Base-by-base conservation (phyloP, 495 filamentous ascomycete genomes). In the Penicillium odoratum region DNA sequence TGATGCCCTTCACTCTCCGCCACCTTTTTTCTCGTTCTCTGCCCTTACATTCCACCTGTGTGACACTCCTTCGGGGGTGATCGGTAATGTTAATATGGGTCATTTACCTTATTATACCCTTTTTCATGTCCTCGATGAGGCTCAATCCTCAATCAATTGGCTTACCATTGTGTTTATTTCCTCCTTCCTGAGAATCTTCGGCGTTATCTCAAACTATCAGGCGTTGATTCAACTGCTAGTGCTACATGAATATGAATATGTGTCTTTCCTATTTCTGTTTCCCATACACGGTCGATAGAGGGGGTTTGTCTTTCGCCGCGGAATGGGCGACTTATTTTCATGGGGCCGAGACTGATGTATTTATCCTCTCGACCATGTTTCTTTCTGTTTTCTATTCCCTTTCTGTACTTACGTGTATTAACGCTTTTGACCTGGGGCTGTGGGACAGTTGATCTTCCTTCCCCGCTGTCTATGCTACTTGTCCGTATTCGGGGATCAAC, bases 41-140 rank as follows among this genome's bases (percentile, higher is more conserved):
- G 45, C 50, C 59, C 60, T 65, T 71, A 36, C 69, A 66, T 68
- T 55, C 63, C 53, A 56, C 60, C 29, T 64, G 50, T 66, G 54
- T 71, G 67, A 53, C 65, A 46, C 63, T 68, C 50, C 64, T 58
- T 40, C n/a, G 50, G 56, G 48, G 62, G 65, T 62, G 69, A 52
- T 59, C 58, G 53, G 61, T 69, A 73, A 70, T 72, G 64, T 68
- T 73, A 70, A 74, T 74, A 65, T 67, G 68, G 62, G 64, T 63
- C 67, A 77, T 40, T 40, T 48, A 54, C 72, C 76, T 64, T 79
- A 74, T 64, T 75, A 75, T 71, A 74, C 72, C 72, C 77, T 69
- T 66, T 77, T 44, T 46, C n/a, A 30, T 76, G 70, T 76, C 71
- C 68, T 65, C 68, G 60, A 61, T 72, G 62, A 52, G 56, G 55